Conservation (phyloP, 2,329 filamentous ascomycete species). For the Tolypocladium album region DNA sequence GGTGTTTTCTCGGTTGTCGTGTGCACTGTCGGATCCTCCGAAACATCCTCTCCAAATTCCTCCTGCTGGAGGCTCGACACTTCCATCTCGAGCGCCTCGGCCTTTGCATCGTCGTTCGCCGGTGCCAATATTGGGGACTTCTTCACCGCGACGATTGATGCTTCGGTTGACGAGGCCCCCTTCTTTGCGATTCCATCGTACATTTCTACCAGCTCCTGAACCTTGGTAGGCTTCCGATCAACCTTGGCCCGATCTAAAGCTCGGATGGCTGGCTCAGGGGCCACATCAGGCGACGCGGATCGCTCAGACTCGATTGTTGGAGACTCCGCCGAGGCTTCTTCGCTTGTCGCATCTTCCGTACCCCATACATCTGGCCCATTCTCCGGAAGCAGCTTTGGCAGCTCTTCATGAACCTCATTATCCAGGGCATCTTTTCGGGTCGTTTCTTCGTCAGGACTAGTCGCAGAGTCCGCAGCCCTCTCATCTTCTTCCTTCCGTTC, state of each 20-base stretch:
- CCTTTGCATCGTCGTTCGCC: not conserved
- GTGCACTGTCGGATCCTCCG: not conserved
- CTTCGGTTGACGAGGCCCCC: conserved; percentile 2
- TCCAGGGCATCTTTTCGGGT: not conserved
- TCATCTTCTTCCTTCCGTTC: conserved; percentile 8
- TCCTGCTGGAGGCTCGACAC: not conserved
- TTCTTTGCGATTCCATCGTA: conserved; percentile 32
- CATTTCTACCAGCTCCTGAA: conserved; percentile 38
- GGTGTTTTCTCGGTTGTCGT: not conserved
- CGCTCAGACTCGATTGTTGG: not conserved
- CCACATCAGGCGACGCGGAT: conserved; percentile 9
- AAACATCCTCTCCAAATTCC: not conserved
- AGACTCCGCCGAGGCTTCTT: not conserved
- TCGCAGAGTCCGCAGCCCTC: conserved; percentile 17
- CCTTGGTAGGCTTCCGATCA: conserved; percentile 28
- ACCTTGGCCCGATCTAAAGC: conserved; percentile 3
- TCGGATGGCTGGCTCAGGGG: conserved; percentile 8
- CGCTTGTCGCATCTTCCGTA: not conserved
- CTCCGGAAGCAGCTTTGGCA: not conserved
- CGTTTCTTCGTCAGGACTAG: conserved; percentile 12
- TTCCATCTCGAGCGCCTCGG: not conserved
- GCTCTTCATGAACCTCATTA: not conserved
- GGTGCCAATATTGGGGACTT: not conserved
- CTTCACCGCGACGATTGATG: not conserved
- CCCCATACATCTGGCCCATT: not conserved